phyloP scores from a whole-genome alignment of 495 filamentous ascomycete genomes.

The Talaromyces ruber region DNA sequence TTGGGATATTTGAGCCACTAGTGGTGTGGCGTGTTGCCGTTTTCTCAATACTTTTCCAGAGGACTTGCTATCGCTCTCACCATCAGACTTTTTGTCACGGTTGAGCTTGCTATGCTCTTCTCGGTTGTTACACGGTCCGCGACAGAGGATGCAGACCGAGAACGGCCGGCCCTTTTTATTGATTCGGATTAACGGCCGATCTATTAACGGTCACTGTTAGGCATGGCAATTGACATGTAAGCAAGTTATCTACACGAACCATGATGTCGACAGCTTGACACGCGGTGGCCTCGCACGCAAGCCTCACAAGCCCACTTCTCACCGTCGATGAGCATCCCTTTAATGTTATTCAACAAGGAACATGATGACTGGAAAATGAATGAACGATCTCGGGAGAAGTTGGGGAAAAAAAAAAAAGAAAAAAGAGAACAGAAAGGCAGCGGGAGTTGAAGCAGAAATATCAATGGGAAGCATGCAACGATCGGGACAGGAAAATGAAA shows the following conservation, averaged over 20 bases:
- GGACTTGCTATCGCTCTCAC: constrained; percentile 11
- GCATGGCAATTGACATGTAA: too few relatives aligned
- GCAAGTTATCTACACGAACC: too few relatives aligned
- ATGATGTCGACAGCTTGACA: constrained; percentile 48
- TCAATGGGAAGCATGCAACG: background rate
- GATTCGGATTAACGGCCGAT: constrained; percentile 87
- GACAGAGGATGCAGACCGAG: constrained; percentile 91
- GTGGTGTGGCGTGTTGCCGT: constrained; percentile 5
- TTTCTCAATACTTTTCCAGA: constrained; percentile 10
- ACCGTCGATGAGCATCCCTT: constrained; percentile 72
- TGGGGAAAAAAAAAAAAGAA: background rate
- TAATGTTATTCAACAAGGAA: constrained; percentile 14
- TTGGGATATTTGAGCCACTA: constrained; percentile 1
- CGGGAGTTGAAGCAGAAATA: background rate
- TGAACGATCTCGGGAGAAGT: background rate
- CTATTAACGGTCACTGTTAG: too few relatives aligned
- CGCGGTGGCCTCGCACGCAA: constrained; percentile 85
- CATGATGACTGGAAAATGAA: constrained; percentile 3
- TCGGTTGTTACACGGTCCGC: constrained; percentile 82
- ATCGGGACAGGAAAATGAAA: background rate
- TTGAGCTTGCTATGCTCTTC: constrained; percentile 88
- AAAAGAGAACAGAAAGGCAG: too few relatives aligned
- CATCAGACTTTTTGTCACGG: constrained; percentile 47
- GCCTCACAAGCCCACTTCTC: constrained; percentile 90
- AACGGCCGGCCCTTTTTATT: constrained; percentile 96